Evolutionary conservation across 106 monocot genomes (phyloP), one percentile per base, ranked within the genome.

Genomic region (Acorus gramineus): DNA sequence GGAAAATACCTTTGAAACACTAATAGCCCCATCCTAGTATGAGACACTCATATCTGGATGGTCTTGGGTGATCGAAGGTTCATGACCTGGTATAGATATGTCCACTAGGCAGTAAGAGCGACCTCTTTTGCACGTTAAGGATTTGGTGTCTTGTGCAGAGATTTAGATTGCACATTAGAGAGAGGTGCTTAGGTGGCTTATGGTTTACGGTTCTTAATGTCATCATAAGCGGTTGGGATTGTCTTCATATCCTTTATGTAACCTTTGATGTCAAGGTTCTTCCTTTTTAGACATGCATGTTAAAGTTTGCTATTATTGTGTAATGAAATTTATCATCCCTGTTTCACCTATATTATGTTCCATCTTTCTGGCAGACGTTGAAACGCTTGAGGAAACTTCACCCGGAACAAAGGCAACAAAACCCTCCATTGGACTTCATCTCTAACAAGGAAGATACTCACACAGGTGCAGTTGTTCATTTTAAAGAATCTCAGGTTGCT

Each of bases 371-470:
- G 28, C 47, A 77, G 77, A 66, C 44, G 9, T 53, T 46, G 44
- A 77, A 71, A 71, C 59, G 77, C 42, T 55, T 71, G 56, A 77
- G 67, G 61, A 71, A 60, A 61, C 46, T 61, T n/a, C 44, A 71
- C 14, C 70, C 43, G 2, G 61, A 49, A 28, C 42, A 53, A 42
- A 50, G 53, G 5, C 5, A 9, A 5, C 50, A 61, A 11, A 44
- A 3, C 3, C n/a, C 51, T 61, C 53, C 56, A 11, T 14, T 42
- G 56, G 55, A 48, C 11, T 50, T 9, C 12, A 13, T 10, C 14
- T 54, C 11, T 46, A 55, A 64, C 45, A 62, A 62, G 47, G 44
- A 10, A 8, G 3, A 4, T 3, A 8, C 10, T 48, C 6, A 8
- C 12, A 11, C 1, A 10, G 6, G 11, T 4, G 47, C 47, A 8